Conservation (phyloP, 73 alveolate species). For the Paramecium bursaria region DNA sequence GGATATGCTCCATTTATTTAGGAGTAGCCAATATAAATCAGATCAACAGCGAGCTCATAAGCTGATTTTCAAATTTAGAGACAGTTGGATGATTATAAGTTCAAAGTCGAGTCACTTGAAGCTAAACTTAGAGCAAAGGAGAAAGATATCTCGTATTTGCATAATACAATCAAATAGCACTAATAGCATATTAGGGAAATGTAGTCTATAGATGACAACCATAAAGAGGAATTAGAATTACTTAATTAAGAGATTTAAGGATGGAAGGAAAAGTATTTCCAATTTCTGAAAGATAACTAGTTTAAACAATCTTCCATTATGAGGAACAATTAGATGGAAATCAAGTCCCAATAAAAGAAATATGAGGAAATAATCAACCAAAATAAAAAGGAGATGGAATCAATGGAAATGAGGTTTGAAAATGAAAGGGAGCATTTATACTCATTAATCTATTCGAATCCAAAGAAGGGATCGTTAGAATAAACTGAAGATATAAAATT, state of each 20-base stretch:
- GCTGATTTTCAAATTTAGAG: background rate
- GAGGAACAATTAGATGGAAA: background rate
- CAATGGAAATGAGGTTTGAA: conserved; percentile 39
- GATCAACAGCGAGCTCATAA: background rate
- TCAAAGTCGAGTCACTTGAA: conserved; percentile 7
- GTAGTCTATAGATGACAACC: conserved; percentile 1
- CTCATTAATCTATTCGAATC: background rate
- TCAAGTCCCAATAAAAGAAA: background rate
- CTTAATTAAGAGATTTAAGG: conserved; percentile 7
- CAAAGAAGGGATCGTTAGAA: background rate
- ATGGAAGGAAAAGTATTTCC: conserved; percentile 44
- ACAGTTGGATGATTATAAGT: conserved; percentile 3
- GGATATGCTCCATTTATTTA: background rate
- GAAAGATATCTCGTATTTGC: background rate
- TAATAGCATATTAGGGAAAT: background rate
- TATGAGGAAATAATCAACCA: conserved; percentile 26
- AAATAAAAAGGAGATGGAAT: conserved; percentile 28
- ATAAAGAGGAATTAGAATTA: conserved; percentile 14
- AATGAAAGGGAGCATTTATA: conserved; percentile 28
- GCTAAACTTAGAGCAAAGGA: conserved; percentile 35
- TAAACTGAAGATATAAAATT: background rate
- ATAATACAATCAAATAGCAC: conserved; percentile 12
- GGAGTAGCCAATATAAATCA: background rate
- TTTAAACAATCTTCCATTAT: background rate
- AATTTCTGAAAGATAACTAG: background rate